phyloP scores from a whole-genome alignment of 192 early-diverging fungal genomes.

The Chytriomyces confervae region DNA sequence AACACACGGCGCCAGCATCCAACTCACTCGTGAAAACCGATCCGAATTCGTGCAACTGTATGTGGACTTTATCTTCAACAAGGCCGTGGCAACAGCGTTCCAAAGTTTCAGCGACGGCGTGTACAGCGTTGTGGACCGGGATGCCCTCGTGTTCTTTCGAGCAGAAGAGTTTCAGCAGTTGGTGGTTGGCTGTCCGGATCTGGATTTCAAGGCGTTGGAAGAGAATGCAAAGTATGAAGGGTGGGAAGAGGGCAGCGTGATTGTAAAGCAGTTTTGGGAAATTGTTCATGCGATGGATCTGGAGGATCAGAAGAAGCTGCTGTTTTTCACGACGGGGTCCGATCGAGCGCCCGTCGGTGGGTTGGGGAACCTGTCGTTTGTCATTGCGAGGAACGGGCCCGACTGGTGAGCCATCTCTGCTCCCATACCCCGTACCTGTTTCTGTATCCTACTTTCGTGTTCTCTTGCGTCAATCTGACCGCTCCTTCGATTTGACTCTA shows the following conservation, averaged over 20 bases:
- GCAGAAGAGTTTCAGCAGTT: slow-evolving; percentile 90
- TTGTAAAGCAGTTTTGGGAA: slow-evolving; percentile 78
- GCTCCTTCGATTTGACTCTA: background rate
- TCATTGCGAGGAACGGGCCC: slow-evolving; percentile 83
- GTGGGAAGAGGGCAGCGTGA: slow-evolving; percentile 56
- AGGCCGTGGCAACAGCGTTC: slow-evolving; percentile 72
- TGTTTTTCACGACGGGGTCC: slow-evolving; percentile 89
- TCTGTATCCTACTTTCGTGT: background rate
- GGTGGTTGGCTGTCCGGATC: slow-evolving; percentile 81
- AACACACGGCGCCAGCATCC: slow-evolving; percentile 65
- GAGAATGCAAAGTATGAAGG: slow-evolving; percentile 85
- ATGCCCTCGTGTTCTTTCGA: slow-evolving; percentile 80
- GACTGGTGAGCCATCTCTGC: slow-evolving; percentile 56
- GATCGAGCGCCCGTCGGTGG: slow-evolving; percentile 92
- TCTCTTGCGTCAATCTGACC: background rate
- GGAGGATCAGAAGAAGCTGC: slow-evolving; percentile 83
- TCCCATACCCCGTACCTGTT: background rate
- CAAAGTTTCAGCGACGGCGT: slow-evolving; percentile 84
- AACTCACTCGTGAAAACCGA: slow-evolving; percentile 75
- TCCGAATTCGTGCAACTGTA: slow-evolving; percentile 82
- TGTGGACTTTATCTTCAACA: slow-evolving; percentile 78
- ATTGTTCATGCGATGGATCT: slow-evolving; percentile 81
- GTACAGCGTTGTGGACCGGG: slow-evolving; percentile 83
- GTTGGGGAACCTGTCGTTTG: slow-evolving; percentile 81
- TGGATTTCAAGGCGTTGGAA: slow-evolving; percentile 82